Base-by-base conservation (phyloP, 2,329 filamentous ascomycete species). In the Fusarium denticulatum region DNA sequence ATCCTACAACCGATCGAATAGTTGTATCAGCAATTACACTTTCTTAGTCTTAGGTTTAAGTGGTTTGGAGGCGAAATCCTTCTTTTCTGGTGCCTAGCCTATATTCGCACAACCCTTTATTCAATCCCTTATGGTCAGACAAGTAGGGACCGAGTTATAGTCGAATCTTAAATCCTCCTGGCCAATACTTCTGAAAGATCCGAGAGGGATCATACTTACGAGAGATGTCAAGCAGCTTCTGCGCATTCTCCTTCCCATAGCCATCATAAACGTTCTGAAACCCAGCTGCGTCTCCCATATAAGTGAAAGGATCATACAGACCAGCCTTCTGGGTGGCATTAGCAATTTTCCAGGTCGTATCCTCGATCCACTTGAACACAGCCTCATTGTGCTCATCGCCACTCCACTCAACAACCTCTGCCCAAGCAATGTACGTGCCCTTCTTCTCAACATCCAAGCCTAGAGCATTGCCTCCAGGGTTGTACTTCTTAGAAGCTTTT, bases 321-420 rank as follows among this genome's bases (percentile, higher is more conserved):
- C 64, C 71, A 12, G 72, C 71, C 6, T 65, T 49, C 18, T 37
- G 24, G 1, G 72, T 74, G 16, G 71, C 71, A 5, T 74, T 74
- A 14, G 59, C 58, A 6, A 74, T 74, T 5, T 53, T 26, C 64
- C 64, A 71, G 6, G 72, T 74, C 3, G 60, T 66, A 13, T 66
- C 37, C 43, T 71, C 49, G 0, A 74, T 74, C 72, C 71, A 74
- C 22, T 39, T 57, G 16, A 71, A 69, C 1, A 74, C 39, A 3
- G 58, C 67, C 1, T 74, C 64, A 4, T 73, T 71, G 9, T 74
- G 46, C 45, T 74, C 40, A 1, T 74, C 71, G 0, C 64, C 63
- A 5, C 53, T 71, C 71, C 72, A 74, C 18, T 74, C 72, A 24
- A 74, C 47, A 7, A 71, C 72, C 49, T 74, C 72, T 7, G 71